phyloP scores from a whole-genome alignment of 169 alveolate genomes.

The Eimeria brunetti region DNA sequence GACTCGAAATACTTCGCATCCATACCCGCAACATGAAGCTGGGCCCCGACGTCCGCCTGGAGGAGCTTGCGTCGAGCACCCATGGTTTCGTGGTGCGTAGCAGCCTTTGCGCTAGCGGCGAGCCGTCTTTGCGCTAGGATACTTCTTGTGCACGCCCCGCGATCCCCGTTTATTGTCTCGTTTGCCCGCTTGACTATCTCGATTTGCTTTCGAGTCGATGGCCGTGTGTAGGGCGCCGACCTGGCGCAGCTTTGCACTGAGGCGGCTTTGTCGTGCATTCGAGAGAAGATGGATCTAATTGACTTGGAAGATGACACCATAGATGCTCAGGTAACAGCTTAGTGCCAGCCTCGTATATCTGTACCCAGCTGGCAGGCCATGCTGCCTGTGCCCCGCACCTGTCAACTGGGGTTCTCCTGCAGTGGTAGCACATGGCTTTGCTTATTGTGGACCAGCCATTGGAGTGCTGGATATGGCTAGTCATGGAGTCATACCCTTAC shows the following conservation, averaged over 20 bases:
- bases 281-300: constrained; percentile 99
- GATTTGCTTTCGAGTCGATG: not conserved
- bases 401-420: not conserved
- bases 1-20: constrained; percentile 98
- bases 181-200: not conserved
- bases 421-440: not conserved
- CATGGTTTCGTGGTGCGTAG: constrained; percentile 98
- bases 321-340: constrained; percentile 93
- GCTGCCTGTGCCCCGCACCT: not conserved
- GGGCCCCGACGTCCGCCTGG: constrained; percentile 98
- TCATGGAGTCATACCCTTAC: not conserved
- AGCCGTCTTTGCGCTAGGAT: not conserved
- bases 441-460: not conserved
- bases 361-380: not conserved
- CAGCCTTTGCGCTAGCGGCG: not conserved
- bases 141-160: not conserved
- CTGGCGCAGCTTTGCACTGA: constrained; percentile 98
- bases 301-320: constrained; percentile 99
- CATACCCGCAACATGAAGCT: constrained; percentile 99
- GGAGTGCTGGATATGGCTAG: not conserved
- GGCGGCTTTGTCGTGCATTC: constrained; percentile 98
- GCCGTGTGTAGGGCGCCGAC: constrained; percentile 93
- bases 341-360: not conserved
- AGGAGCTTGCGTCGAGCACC: constrained; percentile 98
- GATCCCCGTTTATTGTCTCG: not conserved